phyloP scores from a whole-genome alignment of 306 rosid genomes.

The Begonia fuchsioides region DNA sequence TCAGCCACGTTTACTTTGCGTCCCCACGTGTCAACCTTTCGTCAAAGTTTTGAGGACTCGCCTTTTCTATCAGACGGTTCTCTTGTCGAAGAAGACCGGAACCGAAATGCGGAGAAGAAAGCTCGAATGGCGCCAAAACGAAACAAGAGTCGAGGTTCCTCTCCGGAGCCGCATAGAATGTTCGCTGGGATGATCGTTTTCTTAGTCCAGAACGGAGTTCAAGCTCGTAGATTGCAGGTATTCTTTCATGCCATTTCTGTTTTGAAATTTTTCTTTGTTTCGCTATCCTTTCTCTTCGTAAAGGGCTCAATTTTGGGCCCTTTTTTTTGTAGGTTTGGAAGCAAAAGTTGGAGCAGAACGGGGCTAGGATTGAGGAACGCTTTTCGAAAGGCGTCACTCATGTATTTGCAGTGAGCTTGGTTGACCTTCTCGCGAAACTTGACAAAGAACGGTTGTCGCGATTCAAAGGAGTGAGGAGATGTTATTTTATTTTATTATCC shows the following conservation, averaged over 20 bases:
- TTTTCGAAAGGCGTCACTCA: constrained; percentile 53
- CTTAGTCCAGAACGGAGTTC: constrained; percentile 51
- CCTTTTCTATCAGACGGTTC: no score
- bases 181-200: constrained; percentile 53
- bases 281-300: background rate
- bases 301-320: background rate
- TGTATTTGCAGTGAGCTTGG: constrained; percentile 40
- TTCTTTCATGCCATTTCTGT: background rate
- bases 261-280: constrained; percentile 1
- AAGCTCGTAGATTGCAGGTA: constrained; percentile 73
- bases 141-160: constrained; percentile 17
- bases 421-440: constrained; percentile 33
- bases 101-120: constrained; percentile 1
- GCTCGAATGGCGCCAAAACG: constrained; percentile 56
- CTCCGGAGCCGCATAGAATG: constrained; percentile 36
- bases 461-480: constrained; percentile 48
- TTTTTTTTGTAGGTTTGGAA: constrained; percentile 56
- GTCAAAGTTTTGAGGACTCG: no score
- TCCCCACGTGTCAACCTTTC: no score
- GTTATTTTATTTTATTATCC: background rate
- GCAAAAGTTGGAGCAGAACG: constrained; percentile 70
- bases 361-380: constrained; percentile 47
- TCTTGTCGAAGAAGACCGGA: no score
- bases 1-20: no score
- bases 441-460: constrained; percentile 40